Evolutionary conservation across 2,329 filamentous ascomycete species (phyloP), one percentile per base, ranked within the genome.

Genomic region (Fusarium camptoceras): DNA sequence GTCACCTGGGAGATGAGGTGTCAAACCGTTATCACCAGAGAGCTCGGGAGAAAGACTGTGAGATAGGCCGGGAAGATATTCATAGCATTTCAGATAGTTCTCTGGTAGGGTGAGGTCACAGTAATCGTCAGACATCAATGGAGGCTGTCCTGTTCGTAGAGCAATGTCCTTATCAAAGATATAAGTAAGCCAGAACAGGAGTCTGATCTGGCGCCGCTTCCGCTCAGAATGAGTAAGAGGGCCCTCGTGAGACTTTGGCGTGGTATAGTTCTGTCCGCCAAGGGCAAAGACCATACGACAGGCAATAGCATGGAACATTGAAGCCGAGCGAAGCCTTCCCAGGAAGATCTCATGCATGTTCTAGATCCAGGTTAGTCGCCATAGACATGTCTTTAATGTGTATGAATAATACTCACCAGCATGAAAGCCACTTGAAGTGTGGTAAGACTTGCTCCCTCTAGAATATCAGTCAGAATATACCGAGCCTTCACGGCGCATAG

Each of bases 101-200:
- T 71, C 71, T 0, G 74, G 71, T 5, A 72, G 47, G 1, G 65
- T 74, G 3, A 76, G 55, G 4, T 82, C 80, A 10, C 77, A 72
- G 20, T 78, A 78, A 3, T 78, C 76, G 1, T 79, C 76, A 1
- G 86, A 85, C 5, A 88, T 83, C 2, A 80, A 75, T 2, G 86
- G 86, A 0, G 86, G 86, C 49, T 86, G 85, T 0, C 86, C 85
- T 0, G 83, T 85, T 6, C 86, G 82, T 1, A 89, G 77, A 1
- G 84, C 78, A 15, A 88, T 79, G n/a, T 88, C 86, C 63, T 87
- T 88, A 68, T 89, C 87, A 12, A 87, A 75, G 3, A 79, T 79
- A 59, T 87, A 88, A 65, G 83, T 83, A 8, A 88, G 69, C 86
- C 87, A 89, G 70, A 89, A 89, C 0, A 88, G 57, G 30, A 77